Evolutionary conservation across 148 eudicot species (phyloP), one percentile per base, ranked within the genome.

Genomic region (Arbutus unedo): DNA sequence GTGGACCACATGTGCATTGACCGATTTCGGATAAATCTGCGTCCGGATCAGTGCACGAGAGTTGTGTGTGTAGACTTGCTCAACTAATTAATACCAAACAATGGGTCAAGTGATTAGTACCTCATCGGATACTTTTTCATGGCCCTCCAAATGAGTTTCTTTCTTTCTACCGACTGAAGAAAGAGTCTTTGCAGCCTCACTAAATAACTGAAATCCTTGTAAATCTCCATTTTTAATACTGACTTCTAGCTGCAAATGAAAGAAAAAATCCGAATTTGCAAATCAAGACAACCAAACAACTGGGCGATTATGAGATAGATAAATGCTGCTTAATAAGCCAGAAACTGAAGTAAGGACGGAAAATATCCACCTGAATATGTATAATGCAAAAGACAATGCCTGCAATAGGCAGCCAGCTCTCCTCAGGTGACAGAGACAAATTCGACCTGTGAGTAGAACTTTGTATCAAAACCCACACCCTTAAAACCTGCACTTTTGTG

Each of bases 371-470:
- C 97, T 96, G 99, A 74, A 96, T 85, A 86, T 96, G 99, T 78
- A 91, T 31, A 57, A 96, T 87, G 88, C 98, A 91, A 50, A 93
- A 88, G 83, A 88, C 74, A 82, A 96, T 93, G 91, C 99, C 94
- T 16, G 96, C 96, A 85, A 96, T 88, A 57, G 98, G 99, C 85
- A 96, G 89, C 98, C 97, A 96, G 88, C 97, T 94, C 13, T 96
- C 98, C 57, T 96, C 98, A 0, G 99, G 93, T 49, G 91, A 94
- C 64, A 96, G 82, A 13, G 96, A 94, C 75, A 96, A 81, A 86
- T 96, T 94, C 25, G 96, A 81, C 89, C 99, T 94, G 85, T 79
- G 13, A 84, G 15, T 48, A 81, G 70, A 77, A 6, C 57, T 43
- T 50, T 2, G 3, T 54, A 55, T 77, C 19, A 56, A 31, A 76